A percentile compares a stretch with the other conserved stretches of the same genome.
Evolutionary conservation across 192 early-diverging fungal species (phyloP).

Genomic region (Backusella tarrabulga): DNA sequence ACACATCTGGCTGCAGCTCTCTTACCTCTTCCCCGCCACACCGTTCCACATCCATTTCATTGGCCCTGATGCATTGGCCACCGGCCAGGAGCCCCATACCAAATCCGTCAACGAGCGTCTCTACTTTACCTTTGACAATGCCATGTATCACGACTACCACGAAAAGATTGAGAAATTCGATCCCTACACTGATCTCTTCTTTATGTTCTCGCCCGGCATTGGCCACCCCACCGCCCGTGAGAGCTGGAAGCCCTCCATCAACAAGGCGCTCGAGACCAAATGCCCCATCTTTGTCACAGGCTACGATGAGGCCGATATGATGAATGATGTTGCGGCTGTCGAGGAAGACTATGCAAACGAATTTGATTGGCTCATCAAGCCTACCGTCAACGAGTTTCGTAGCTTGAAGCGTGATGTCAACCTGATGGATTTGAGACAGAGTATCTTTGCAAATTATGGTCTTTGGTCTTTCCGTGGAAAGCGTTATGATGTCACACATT

Average conservation of each 20-base stretch:
- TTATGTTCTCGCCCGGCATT: slow-evolving; percentile 76
- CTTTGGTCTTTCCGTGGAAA: slow-evolving; percentile 80
- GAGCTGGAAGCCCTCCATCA: slow-evolving; percentile 65
- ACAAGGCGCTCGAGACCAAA: slow-evolving; percentile 69
- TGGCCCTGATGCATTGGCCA: slow-evolving; percentile 69
- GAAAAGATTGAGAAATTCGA: slow-evolving; percentile 63
- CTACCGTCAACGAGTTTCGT: slow-evolving; percentile 63
- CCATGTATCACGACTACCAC: slow-evolving; percentile 63
- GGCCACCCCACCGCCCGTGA: slow-evolving; percentile 58
- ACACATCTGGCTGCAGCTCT: slow-evolving; percentile 71
- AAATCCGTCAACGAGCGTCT: slow-evolving; percentile 57
- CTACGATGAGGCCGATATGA: slow-evolving; percentile 69
- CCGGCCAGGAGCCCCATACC: slow-evolving; percentile 37
- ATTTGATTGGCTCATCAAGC: slow-evolving; percentile 74
- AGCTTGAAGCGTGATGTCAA: slow-evolving; percentile 75
- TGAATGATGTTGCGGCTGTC: slow-evolving; percentile 55
- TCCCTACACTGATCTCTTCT: slow-evolving; percentile 76
- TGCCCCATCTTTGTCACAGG: slow-evolving; percentile 79
- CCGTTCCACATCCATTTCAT: slow-evolving; percentile 80
- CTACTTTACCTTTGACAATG: slow-evolving; percentile 66
- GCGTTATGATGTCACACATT: slow-evolving; percentile 67
- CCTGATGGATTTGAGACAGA: slow-evolving; percentile 66
- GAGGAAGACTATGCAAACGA: slow-evolving; percentile 55
- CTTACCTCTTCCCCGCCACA: slow-evolving; percentile 68
- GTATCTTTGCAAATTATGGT: slow-evolving; percentile 75